phyloP scores from a whole-genome alignment of 2,329 filamentous ascomycete genomes.

The Hypoxylon rubiginosum region DNA sequence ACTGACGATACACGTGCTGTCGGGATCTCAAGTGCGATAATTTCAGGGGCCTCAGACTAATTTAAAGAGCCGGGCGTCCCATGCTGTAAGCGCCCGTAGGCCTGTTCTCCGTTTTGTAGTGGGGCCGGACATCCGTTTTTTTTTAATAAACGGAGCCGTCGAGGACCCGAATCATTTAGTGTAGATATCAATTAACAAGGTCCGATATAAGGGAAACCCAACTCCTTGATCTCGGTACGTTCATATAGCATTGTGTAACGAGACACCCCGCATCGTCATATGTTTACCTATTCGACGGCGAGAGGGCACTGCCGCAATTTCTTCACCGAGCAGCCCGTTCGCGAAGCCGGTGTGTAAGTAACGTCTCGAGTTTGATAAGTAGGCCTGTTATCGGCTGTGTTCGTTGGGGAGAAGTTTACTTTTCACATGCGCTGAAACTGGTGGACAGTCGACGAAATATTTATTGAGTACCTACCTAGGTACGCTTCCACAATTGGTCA shows the following conservation, averaged over 20 bases:
- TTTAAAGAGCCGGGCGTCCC: too few relatives aligned
- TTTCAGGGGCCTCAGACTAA: too few relatives aligned
- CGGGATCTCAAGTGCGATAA: too few relatives aligned
- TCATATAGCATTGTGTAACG: background rate
- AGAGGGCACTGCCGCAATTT: slow-evolving; percentile 50
- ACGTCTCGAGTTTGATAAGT: background rate
- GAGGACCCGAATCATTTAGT: background rate
- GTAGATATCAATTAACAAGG: background rate
- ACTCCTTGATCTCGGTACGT: background rate
- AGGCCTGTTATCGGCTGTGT: background rate
- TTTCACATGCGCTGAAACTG: slow-evolving; percentile 1
- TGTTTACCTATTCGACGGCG: background rate
- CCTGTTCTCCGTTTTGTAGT: background rate
- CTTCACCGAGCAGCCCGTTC: slow-evolving; percentile 58
- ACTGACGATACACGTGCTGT: too few relatives aligned
- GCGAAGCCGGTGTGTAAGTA: slow-evolving; percentile 52
- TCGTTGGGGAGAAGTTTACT: background rate
- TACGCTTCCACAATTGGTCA: slow-evolving; percentile 59
- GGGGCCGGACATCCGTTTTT: too few relatives aligned
- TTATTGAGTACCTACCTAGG: background rate
- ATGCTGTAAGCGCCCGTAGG: too few relatives aligned
- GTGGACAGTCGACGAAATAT: background rate
- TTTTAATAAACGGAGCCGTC: too few relatives aligned
- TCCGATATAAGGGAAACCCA: background rate
- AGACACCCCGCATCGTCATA: background rate